These are phyloP conservation scores for Grosmannia clavigera DNA, from an alignment of 2,329 filamentous ascomycete genomes.

Conservation along the genomic window DNA sequence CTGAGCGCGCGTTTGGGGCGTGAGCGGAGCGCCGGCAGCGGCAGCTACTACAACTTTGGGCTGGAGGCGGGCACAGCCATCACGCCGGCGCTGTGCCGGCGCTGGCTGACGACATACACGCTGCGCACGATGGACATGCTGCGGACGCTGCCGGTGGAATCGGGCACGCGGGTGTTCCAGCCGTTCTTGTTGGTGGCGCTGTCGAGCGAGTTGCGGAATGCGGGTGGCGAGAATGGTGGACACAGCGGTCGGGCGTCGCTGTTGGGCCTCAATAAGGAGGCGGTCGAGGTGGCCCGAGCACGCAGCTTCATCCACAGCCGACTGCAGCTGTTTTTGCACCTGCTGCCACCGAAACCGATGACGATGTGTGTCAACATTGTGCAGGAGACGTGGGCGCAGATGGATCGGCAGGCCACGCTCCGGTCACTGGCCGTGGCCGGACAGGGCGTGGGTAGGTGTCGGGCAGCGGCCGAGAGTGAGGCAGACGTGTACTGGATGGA, in stretches of 20 bases:
- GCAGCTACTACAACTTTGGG: not conserved
- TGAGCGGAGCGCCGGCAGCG: slow-evolving; percentile 14
- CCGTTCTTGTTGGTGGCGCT: slow-evolving; percentile 38
- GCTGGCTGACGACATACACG: slow-evolving; percentile 37
- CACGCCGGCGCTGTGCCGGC: slow-evolving; percentile 14
- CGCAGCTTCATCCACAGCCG: slow-evolving; percentile 36
- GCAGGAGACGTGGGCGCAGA: slow-evolving; percentile 37
- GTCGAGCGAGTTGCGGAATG: slow-evolving; percentile 34
- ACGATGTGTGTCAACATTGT: slow-evolving; percentile 35
- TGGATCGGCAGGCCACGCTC: slow-evolving; percentile 22
- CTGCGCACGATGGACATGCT: slow-evolving; percentile 36
- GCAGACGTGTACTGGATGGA: slow-evolving; percentile 41
- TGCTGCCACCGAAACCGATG: slow-evolving; percentile 37
- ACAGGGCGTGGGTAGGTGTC: not conserved
- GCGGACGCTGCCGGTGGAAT: slow-evolving; percentile 35
- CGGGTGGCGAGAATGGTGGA: not conserved
- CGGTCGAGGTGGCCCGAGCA: slow-evolving; percentile 32
- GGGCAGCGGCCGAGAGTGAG: slow-evolving; percentile 17
- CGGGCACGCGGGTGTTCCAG: slow-evolving; percentile 39
- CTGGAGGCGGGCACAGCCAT: not conserved
- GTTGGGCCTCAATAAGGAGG: slow-evolving; percentile 17
- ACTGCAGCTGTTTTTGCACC: slow-evolving; percentile 29
- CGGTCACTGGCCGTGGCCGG: not conserved
- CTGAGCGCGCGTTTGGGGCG: slow-evolving; percentile 28
- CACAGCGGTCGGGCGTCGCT: slow-evolving; percentile 4